Evolutionary conservation across 441 rosid species (phyloP), one percentile per base, ranked within the genome.

Genomic region (Kokia cookei): DNA sequence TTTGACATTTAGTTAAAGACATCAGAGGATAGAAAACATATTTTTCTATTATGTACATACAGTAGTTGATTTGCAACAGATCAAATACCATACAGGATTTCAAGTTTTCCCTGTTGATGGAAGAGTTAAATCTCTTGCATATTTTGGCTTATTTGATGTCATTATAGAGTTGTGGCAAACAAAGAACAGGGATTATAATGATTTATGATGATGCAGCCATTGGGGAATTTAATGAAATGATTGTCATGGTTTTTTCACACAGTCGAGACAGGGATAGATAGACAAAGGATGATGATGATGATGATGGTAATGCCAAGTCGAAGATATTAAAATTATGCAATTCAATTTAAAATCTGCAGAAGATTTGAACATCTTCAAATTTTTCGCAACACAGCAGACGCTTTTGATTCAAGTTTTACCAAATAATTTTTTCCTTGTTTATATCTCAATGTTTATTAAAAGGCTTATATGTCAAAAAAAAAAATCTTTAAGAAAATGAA

Each of bases 181-280:
- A 37, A 3, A 13, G 53, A 45, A 63, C 3, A 61, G 65, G 43
- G 43, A 35, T 14, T 35, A 7, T 32, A 7, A 3, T 32, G 35
- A 32, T 32, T 32, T 19, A 19, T 19, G 22, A 19, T 19, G 22
- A 19, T 19, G 22, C 22, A 19, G 22, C 22, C 22, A 19, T 19
- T 32, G 35, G 35, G 60, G n/a, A 87, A 87, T 68, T 76, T 82
- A 83, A 86, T 86, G 85, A 86, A 84, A 77, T 85, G 84, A 63
- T 77, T 66, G 65, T 81, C 72, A 15, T 47, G 12, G 87, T 76
- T 22, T 71, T 2, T 70, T 43, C 22, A 84, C 76, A 90, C 92
- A 86, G 87, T 84, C 86, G 67, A 85, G 71, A 58, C 88, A 82
- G 3, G 87, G 90, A 69, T 86, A 87, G 19, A 86, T 89, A 17